phyloP scores from a whole-genome alignment of 495 filamentous ascomycete species.

The Talaromyces trachyspermus region DNA sequence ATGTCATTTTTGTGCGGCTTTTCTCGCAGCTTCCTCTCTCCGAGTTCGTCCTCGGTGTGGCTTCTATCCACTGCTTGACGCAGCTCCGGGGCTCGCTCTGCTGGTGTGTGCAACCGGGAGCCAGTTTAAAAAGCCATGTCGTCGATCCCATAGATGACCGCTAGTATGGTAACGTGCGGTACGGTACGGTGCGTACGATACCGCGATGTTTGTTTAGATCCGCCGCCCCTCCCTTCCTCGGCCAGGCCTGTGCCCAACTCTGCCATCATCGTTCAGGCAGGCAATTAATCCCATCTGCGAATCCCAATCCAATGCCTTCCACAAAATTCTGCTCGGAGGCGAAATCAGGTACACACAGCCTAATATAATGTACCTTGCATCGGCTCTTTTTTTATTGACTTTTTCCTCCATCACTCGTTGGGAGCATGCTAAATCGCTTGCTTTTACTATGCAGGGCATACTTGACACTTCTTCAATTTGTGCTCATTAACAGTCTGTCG shows the following conservation, averaged over 20 bases:
- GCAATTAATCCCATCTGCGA: background rate
- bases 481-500: background rate
- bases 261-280: background rate
- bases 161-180: background rate
- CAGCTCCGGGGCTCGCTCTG: too few relatives aligned
- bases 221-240: background rate
- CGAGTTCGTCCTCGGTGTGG: too few relatives aligned
- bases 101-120: too few relatives aligned
- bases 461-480: background rate
- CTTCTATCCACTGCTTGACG: too few relatives aligned
- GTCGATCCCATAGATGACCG: too few relatives aligned
- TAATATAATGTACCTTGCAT: slow-evolving; percentile 4
- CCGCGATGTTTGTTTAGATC: background rate
- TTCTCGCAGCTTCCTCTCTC: too few relatives aligned
- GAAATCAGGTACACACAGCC: slow-evolving; percentile 1
- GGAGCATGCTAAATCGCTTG: background rate
- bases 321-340: background rate
- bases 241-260: background rate
- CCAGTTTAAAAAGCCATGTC: too few relatives aligned
- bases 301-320: background rate
- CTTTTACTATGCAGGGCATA: background rate
- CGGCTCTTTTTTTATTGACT: background rate
- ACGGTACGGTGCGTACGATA: background rate
- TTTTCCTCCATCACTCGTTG: background rate
- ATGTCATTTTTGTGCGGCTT: too few relatives aligned